These are phyloP conservation scores for Daedaleopsis nitida DNA, from an alignment of 768 basidiomycete species.

Conservation along the genomic window DNA sequence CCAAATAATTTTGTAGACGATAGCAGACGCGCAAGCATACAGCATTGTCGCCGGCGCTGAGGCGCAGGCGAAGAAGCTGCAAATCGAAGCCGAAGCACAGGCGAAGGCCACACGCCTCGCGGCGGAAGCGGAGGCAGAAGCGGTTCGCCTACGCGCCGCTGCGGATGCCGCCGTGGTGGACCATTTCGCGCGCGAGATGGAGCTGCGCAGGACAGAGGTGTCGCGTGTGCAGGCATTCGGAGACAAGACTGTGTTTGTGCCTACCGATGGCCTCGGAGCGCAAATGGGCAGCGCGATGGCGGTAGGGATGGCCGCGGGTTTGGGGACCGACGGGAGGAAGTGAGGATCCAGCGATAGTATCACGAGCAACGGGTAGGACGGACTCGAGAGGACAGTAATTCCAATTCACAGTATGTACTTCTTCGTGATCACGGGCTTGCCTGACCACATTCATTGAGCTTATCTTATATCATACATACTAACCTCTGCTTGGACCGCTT, in stretches of 20 bases:
- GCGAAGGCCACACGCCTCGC: constrained; percentile 77
- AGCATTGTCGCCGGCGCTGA: constrained; percentile 71
- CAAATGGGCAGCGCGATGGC: constrained; percentile 66
- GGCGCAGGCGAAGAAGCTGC: constrained; percentile 64
- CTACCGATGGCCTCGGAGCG: constrained; percentile 58
- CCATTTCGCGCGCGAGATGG: constrained; percentile 77
- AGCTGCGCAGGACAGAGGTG: constrained; percentile 66
- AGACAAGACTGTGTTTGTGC: constrained; percentile 66
- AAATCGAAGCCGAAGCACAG: constrained; percentile 75
- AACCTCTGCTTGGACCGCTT: too few species aligned
- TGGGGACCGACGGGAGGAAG: constrained; percentile 14
- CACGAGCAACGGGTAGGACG: background rate
- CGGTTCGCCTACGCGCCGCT: constrained; percentile 60
- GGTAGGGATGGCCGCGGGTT: constrained; percentile 44
- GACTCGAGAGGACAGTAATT: background rate
- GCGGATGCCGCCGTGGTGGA: constrained; percentile 66
- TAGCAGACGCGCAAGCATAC: constrained; percentile 79
- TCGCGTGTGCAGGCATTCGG: constrained; percentile 66
- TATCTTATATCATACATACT: too few species aligned
- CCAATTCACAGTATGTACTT: background rate
- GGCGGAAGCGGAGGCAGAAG: constrained; percentile 74
- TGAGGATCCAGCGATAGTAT: background rate
- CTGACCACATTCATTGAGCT: too few species aligned
- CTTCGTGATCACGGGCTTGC: background rate
- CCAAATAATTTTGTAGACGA: constrained; percentile 40